Evolutionary conservation across 2,329 filamentous ascomycete species (phyloP).

Genomic region (Sclerotinia minor): DNA sequence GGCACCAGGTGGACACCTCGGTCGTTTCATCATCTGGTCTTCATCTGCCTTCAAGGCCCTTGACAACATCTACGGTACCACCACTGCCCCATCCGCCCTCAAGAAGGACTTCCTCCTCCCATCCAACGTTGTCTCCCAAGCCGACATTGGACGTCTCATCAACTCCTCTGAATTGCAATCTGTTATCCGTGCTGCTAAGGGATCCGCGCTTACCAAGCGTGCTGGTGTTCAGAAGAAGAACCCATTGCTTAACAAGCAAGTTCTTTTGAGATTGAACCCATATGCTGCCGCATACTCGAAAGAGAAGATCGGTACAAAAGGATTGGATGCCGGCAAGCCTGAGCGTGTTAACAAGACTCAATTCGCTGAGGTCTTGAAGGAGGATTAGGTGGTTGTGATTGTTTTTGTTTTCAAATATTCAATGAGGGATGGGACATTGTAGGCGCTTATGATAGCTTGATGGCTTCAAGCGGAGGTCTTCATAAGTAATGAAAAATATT

Average conservation of each 20-base stretch:
- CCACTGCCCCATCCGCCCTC: constrained; percentile 81
- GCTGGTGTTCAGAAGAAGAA: constrained; percentile 98
- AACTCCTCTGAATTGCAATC: constrained; percentile 99
- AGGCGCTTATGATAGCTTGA: constrained; percentile 26
- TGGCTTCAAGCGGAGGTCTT: constrained; percentile 20
- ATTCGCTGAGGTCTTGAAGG: constrained; percentile 48
- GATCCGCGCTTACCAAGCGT: constrained; percentile 86
- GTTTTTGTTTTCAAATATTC: constrained; percentile 29
- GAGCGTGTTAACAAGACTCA: constrained; percentile 40
- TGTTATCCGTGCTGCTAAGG: constrained; percentile 89
- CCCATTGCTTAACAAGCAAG: constrained; percentile 98
- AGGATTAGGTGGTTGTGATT: constrained; percentile 48
- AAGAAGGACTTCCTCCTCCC: constrained; percentile 99
- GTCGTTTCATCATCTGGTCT: constrained; percentile 99
- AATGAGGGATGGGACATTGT: constrained; percentile 27
- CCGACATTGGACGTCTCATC: constrained; percentile 96
- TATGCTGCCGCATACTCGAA: constrained; percentile 90
- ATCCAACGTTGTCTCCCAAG: constrained; percentile 86
- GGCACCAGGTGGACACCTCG: constrained; percentile 96
- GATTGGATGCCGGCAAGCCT: constrained; percentile 63
- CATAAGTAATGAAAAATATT: constrained; percentile 24
- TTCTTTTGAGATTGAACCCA: constrained; percentile 97
- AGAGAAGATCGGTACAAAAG: constrained; percentile 76
- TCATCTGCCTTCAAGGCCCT: constrained; percentile 95
- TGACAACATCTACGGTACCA: constrained; percentile 94